Conservation (phyloP, 495 filamentous ascomycete species). For the Talaromyces trachyspermus region DNA sequence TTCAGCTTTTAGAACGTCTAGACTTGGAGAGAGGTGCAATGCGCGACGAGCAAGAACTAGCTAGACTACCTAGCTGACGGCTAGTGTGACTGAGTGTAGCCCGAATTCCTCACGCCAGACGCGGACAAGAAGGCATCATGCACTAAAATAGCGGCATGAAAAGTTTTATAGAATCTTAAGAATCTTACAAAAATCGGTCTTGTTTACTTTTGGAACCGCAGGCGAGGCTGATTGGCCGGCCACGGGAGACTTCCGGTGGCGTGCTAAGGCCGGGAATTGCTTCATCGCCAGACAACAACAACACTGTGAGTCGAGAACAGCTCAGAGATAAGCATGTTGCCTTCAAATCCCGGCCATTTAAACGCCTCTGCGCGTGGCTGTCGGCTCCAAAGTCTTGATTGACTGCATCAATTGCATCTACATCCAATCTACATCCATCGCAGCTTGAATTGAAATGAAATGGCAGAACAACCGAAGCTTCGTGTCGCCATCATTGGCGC, state of each 20-base stretch:
- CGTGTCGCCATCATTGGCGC: constrained; percentile 37
- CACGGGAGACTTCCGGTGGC: not conserved
- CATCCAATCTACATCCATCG: too few relatives aligned
- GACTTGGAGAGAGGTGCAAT: too few relatives aligned
- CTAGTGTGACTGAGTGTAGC: not conserved
- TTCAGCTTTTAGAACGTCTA: not conserved
- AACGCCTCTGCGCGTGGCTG: not conserved
- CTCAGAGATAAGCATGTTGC: not conserved
- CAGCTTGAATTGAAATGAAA: not conserved
- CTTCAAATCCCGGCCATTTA: not conserved
- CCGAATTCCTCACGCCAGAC: not conserved
- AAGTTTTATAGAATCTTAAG: too few relatives aligned
- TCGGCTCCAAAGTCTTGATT: not conserved
- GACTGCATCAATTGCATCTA: too few relatives aligned
- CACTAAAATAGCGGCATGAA: too few relatives aligned
- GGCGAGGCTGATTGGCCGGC: not conserved
- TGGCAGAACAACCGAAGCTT: not conserved
- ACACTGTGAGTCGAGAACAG: not conserved
- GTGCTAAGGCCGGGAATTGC: not conserved
- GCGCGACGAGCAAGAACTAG: not conserved
- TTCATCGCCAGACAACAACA: not conserved
- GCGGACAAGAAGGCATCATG: not conserved
- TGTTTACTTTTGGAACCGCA: too few relatives aligned
- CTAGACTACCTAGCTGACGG: too few relatives aligned
- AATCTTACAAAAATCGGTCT: too few relatives aligned